Evolutionary conservation across 768 basidiomycete species (phyloP).

Genomic region (Infundibulicybe gibba): DNA sequence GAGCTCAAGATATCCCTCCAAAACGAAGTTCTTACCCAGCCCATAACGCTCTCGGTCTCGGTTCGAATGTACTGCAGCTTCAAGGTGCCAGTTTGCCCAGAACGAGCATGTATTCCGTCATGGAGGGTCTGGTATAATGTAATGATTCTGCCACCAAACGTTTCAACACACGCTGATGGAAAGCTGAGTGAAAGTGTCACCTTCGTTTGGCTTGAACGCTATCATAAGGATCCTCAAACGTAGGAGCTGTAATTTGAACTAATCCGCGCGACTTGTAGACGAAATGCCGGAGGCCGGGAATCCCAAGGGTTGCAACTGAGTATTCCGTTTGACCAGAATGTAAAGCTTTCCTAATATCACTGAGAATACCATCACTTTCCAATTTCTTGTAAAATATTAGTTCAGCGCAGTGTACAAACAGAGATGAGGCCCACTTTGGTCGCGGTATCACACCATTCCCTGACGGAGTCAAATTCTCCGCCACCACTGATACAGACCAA

Average conservation of each 20-base stretch:
- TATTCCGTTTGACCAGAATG: slow-evolving; percentile 54
- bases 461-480: slow-evolving; percentile 81
- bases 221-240: slow-evolving; percentile 86
- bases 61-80: slow-evolving; percentile 88
- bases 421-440: slow-evolving; percentile 40
- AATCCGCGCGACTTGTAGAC: slow-evolving; percentile 88
- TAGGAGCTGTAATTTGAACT: slow-evolving; percentile 86
- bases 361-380: slow-evolving; percentile 51
- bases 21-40: slow-evolving; percentile 68
- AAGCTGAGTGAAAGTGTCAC: slow-evolving; percentile 25
- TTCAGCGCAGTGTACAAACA: not conserved
- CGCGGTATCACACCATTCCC: slow-evolving; percentile 70
- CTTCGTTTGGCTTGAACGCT: slow-evolving; percentile 54
- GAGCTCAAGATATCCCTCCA: too few relatives aligned
- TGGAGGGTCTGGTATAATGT: slow-evolving; percentile 87
- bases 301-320: slow-evolving; percentile 69
- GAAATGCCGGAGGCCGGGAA: slow-evolving; percentile 91
- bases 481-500: slow-evolving; percentile 81
- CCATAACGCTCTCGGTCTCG: slow-evolving; percentile 85
- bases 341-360: slow-evolving; percentile 47
- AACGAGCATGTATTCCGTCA: slow-evolving; percentile 88
- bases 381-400: slow-evolving; percentile 48
- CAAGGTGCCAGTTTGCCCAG: slow-evolving; percentile 73
- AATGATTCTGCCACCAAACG: slow-evolving; percentile 49
- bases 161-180: not conserved